These are phyloP conservation scores for Juglanconis oblonga DNA, from an alignment of 2,329 filamentous ascomycete species.

Conservation along the genomic window DNA sequence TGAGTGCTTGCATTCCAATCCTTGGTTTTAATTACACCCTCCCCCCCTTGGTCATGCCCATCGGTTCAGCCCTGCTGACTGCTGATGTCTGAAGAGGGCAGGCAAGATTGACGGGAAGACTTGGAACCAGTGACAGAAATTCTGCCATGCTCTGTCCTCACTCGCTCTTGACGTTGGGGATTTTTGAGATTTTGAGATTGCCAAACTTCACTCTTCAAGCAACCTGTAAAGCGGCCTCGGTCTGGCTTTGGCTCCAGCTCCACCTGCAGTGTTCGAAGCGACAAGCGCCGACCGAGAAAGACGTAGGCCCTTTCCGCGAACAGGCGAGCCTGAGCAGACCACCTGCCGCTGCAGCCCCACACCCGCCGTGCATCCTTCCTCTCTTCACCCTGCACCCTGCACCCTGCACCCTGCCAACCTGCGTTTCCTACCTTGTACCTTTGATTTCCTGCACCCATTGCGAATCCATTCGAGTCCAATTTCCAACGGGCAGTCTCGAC, in stretches of 20 bases:
- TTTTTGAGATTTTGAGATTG: no score
- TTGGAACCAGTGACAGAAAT: background rate
- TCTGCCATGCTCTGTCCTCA: no score
- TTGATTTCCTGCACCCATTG: background rate
- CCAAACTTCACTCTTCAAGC: no score
- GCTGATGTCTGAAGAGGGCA: background rate
- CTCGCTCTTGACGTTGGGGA: no score
- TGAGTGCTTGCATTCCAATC: slow-evolving; percentile 1
- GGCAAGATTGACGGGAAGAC: background rate
- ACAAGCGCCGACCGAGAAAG: background rate
- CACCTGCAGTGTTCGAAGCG: background rate
- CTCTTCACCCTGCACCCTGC: background rate
- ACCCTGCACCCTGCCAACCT: background rate
- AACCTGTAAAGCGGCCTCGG: no score
- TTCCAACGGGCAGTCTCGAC: background rate
- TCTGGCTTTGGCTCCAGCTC: no score
- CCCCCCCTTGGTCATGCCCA: background rate
- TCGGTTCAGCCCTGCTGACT: background rate
- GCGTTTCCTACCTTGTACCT: background rate
- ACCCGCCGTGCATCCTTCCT: background rate
- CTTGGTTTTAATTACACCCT: background rate
- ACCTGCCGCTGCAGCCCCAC: background rate
- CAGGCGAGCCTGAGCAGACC: background rate
- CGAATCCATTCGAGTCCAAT: background rate
- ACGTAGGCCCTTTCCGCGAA: background rate